Evolutionary conservation across 345 rosid genomes (phyloP).

Genomic region (Euphorbia lathyris): DNA sequence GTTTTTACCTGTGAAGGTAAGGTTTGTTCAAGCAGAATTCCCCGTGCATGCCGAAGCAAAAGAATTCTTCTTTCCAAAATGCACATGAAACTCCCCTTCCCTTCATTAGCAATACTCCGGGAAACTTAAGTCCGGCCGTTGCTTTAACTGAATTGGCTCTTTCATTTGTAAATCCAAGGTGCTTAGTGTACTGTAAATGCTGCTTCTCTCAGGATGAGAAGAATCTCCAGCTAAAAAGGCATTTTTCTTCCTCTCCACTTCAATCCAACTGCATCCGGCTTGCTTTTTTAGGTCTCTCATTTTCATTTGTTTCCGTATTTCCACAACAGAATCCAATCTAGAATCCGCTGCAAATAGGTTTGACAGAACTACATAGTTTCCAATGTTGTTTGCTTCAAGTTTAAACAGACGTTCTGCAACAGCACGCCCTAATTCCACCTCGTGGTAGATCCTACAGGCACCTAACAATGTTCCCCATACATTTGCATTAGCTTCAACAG

Average conservation of each 20-base stretch:
- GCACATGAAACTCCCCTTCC: constrained; percentile 1
- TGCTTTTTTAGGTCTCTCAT: constrained; percentile 64
- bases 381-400: constrained; percentile 51
- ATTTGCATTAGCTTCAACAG: constrained; percentile 59
- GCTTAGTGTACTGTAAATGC: constrained; percentile 38
- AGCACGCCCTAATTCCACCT: constrained; percentile 55
- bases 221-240: constrained; percentile 71
- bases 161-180: constrained; percentile 56
- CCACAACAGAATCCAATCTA: constrained; percentile 71
- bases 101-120: constrained; percentile 16
- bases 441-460: constrained; percentile 63
- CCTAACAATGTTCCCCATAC: constrained; percentile 76
- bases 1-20: background rate
- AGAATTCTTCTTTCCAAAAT: background rate
- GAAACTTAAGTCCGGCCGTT: constrained; percentile 23
- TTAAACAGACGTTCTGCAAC: constrained; percentile 61
- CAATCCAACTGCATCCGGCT: constrained; percentile 94
- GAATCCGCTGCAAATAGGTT: constrained; percentile 82
- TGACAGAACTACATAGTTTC: constrained; percentile 72
- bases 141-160: constrained; percentile 38
- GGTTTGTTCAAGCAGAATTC: background rate
- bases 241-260: constrained; percentile 52
- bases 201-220: constrained; percentile 55
- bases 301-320: constrained; percentile 71
- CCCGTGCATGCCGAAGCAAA: background rate